These are phyloP conservation scores for Monilinia vaccinii-corymbosi DNA, from an alignment of 2,329 filamentous ascomycete genomes.

Conservation along the genomic window DNA sequence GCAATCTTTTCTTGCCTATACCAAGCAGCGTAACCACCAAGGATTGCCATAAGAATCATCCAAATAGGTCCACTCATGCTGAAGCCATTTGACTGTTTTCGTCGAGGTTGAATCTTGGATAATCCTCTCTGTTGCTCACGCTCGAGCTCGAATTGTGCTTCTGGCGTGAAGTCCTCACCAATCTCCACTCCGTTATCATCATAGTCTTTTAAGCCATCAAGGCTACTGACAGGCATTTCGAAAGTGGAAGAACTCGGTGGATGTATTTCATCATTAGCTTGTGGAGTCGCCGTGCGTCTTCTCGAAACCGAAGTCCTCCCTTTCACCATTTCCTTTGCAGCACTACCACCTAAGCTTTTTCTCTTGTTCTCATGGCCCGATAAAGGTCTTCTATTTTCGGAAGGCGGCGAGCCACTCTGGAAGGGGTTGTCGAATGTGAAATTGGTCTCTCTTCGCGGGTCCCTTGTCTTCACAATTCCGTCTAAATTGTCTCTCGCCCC, in stretches of 20 bases:
- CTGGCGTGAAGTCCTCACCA: conserved; percentile 89
- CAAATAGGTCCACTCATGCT: conserved; percentile 57
- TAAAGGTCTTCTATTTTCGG: conserved; percentile 36
- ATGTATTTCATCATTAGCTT: conserved; percentile 41
- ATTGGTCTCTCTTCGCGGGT: conserved; percentile 43
- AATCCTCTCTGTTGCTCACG: conserved; percentile 53
- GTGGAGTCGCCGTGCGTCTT: conserved; percentile 41
- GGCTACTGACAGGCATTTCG: conserved; percentile 43
- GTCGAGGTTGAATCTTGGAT: conserved; percentile 34
- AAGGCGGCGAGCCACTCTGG: conserved; percentile 71
- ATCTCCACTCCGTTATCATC: conserved; percentile 47
- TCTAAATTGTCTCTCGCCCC: conserved; percentile 47
- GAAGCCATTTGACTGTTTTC: conserved; percentile 37
- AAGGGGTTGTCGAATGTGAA: conserved; percentile 92
- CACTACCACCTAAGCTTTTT: conserved; percentile 27
- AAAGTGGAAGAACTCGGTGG: conserved; percentile 49
- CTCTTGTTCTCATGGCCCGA: conserved; percentile 41
- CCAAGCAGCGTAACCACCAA: conserved; percentile 68
- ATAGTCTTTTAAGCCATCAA: conserved; percentile 33
- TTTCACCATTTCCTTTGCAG: conserved; percentile 33
- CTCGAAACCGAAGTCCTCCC: conserved; percentile 32
- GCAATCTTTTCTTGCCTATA: conserved; percentile 94
- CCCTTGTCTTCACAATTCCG: conserved; percentile 12
- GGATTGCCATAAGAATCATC: conserved; percentile 59
- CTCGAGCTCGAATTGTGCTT: conserved; percentile 76